Evolutionary conservation across 345 rosid genomes (phyloP).

Genomic region (Noccaea bulbosa): DNA sequence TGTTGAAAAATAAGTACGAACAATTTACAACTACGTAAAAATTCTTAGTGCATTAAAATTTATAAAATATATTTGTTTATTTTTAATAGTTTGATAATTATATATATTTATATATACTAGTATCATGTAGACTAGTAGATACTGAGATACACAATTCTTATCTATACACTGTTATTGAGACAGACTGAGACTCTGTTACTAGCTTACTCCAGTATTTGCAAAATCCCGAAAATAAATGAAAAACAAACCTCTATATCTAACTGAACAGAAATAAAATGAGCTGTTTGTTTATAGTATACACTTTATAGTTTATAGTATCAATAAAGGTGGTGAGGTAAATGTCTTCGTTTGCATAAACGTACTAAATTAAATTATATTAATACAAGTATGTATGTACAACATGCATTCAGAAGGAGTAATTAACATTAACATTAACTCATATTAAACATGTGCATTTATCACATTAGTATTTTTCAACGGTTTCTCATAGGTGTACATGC

Average conservation of each 20-base stretch:
- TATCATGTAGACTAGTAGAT: slow-evolving; percentile 16
- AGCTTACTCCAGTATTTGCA: slow-evolving; percentile 6
- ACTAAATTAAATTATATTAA: slow-evolving; percentile 3
- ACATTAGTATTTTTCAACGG: slow-evolving; percentile 12
- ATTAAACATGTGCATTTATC: slow-evolving; percentile 9
- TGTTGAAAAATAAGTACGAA: background rate
- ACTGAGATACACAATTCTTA: slow-evolving; percentile 34
- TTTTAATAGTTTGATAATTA: background rate
- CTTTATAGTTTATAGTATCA: slow-evolving; percentile 21
- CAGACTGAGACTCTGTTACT: slow-evolving; percentile 11
- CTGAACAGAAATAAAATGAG: background rate
- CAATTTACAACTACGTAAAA: background rate
- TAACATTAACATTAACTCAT: background rate
- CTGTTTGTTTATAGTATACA: background rate
- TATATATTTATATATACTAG: background rate
- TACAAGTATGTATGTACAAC: background rate
- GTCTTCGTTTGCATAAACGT: slow-evolving; percentile 2
- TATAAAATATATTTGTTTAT: background rate
- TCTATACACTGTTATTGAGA: slow-evolving; percentile 36
- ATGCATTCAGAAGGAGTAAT: background rate
- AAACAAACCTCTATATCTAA: slow-evolving; percentile 17
- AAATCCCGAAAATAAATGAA: slow-evolving; percentile 21
- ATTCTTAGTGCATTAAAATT: background rate
- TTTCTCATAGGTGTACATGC: slow-evolving; percentile 19
- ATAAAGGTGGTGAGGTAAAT: slow-evolving; percentile 19